Evolutionary conservation across 208 protist genomes (phyloP), one percentile per base, ranked within the genome.

Genomic region (Blastocrithidia nonstop): DNA sequence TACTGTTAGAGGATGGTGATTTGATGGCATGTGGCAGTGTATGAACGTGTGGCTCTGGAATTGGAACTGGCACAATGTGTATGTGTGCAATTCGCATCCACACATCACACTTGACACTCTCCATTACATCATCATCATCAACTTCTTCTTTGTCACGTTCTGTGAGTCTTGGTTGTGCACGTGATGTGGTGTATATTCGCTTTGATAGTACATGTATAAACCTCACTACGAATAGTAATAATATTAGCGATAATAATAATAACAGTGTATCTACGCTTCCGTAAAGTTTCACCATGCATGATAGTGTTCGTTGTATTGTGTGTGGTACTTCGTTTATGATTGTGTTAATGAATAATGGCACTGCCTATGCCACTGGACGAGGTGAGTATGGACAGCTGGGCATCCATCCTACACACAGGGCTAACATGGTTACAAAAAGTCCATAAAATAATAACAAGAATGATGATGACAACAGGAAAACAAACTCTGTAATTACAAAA

Each of bases 1-100:
- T 87, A 7, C 53, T 91, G 27, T 50, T 87, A 4, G 46, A 57
- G 16, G 63, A 71, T 46, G 82, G 82, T 37, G 82, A 91, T 47
- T 43, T 91, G 1, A 61, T 91, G 42, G 59, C 54, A 20, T 84
- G 70, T 47, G 82, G 82, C 7, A 61, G 59, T 13, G 29, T 65
- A 24, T 55, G 57, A 13, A 60, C 47, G 6, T 54, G 32, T 42
- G 81, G 81, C 20, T 38, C 61, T 25, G 72, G 66, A 22, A 42
- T 73, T 7, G 71, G 72, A 15, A 48, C 55, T 33, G 67, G 74
- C n/a, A 40, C 40, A n/a, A 5, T 51, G 50, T 5, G 31, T 70
- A 32, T 38, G 28, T 16, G 54, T 60, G 15, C 72, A 11, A 37
- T 48, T 15, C 60, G 64, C 55, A 60, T 68, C 17, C 58, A 35